Percentiles rank a stretch among this genome's conserved stretches.
phyloP scores from a whole-genome alignment of 768 basidiomycete genomes.

The Hemileccinum impolitum region DNA sequence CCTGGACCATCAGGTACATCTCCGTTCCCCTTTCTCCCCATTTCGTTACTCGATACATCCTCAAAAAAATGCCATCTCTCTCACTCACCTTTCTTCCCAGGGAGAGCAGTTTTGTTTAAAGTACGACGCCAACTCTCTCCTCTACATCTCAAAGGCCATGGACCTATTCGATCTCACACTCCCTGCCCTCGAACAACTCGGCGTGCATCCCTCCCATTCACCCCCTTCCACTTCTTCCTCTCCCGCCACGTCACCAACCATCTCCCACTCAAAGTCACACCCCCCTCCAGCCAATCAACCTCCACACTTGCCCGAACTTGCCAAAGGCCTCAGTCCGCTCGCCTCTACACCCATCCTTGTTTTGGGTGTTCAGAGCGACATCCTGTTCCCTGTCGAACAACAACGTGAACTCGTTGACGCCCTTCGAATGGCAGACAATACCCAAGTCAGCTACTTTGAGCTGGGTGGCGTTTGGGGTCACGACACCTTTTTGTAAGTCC shows the following conservation, averaged over 20 bases:
- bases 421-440: conserved; percentile 84
- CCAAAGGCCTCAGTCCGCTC: conserved; percentile 74
- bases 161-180: conserved; percentile 95
- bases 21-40: too few species aligned
- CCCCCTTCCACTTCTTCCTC: conserved; percentile 19
- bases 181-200: conserved; percentile 67
- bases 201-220: conserved; percentile 39
- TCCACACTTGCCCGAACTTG: conserved; percentile 72
- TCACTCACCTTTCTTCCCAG: conserved; percentile 35
- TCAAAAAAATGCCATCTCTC: not conserved
- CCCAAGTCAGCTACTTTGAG: conserved; percentile 91
- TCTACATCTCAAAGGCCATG: conserved; percentile 99
- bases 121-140: conserved; percentile 98
- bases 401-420: conserved; percentile 94
- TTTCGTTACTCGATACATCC: not conserved
- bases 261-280: conserved; percentile 64
- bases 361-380: conserved; percentile 94
- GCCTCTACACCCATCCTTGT: conserved; percentile 77
- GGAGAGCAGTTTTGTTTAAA: conserved; percentile 97
- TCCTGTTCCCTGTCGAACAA: conserved; percentile 95
- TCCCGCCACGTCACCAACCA: conserved; percentile 20
- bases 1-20: conserved; percentile 77
- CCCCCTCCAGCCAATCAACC: conserved; percentile 71
- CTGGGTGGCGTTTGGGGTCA: conserved; percentile 99
- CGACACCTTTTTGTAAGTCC: conserved; percentile 87